Conservation (phyloP, 805 yeast genomes). For the Cephaloascus fragrans region DNA sequence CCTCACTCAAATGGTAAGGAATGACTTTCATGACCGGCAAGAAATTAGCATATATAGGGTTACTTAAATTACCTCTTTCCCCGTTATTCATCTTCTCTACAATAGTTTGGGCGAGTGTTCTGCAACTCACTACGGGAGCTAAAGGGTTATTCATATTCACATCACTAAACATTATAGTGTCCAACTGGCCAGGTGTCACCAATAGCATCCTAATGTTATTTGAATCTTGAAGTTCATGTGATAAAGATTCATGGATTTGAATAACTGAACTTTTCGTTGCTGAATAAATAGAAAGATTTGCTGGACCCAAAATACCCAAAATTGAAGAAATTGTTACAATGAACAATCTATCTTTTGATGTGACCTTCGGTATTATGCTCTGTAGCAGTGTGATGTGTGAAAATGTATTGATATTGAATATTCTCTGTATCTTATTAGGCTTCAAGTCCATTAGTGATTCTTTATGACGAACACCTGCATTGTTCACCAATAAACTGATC, state of each 20-base stretch:
- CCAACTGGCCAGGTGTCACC: slow-evolving; percentile 34
- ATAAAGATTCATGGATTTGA: slow-evolving; percentile 30
- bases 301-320: slow-evolving; percentile 30
- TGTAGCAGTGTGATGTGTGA: slow-evolving; percentile 4
- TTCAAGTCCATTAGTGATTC: slow-evolving; percentile 14
- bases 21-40: slow-evolving; percentile 21
- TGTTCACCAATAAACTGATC: slow-evolving; percentile 18
- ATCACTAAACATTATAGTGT: slow-evolving; percentile 28
- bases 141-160: slow-evolving; percentile 21
- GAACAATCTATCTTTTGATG: slow-evolving; percentile 7
- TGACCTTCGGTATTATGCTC: slow-evolving; percentile 1
- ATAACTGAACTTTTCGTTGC: slow-evolving; percentile 32
- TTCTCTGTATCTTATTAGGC: slow-evolving; percentile 9
- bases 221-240: slow-evolving; percentile 16
- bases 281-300: slow-evolving; percentile 27
- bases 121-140: slow-evolving; percentile 29
- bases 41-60: slow-evolving; percentile 31
- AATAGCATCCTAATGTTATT: slow-evolving; percentile 18
- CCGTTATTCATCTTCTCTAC: slow-evolving; percentile 17
- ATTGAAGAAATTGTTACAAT: slow-evolving; percentile 31
- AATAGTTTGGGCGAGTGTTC: slow-evolving; percentile 18
- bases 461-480: slow-evolving; percentile 30
- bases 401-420: slow-evolving; percentile 6
- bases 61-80: slow-evolving; percentile 22
- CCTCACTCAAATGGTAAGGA: slow-evolving; percentile 22